Percentiles rank a stretch among this genome's conserved stretches.
Conservation (phyloP, 2,329 filamentous ascomycete species). For the Alternaria burnsii region DNA sequence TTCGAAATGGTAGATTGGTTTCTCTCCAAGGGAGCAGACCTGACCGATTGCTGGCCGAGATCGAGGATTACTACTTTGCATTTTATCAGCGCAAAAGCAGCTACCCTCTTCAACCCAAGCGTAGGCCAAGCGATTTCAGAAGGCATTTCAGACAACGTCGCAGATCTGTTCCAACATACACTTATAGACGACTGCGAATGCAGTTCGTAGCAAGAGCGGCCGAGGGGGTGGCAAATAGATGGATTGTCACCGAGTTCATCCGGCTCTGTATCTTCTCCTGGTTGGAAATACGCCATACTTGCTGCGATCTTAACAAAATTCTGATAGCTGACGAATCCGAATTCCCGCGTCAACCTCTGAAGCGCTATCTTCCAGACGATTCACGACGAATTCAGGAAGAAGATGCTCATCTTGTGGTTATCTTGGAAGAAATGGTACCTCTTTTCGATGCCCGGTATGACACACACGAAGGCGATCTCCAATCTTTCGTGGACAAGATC, state of each 20-base stretch:
- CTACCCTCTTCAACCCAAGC: accelerated
- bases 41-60: neutral
- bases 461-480: neutral
- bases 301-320: neutral
- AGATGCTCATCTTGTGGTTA: neutral
- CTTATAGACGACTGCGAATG: neutral
- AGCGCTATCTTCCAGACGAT: neutral
- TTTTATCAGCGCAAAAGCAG: neutral
- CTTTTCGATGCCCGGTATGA: neutral
- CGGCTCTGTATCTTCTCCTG: neutral
- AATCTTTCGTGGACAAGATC: neutral
- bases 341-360: neutral
- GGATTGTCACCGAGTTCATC: neutral
- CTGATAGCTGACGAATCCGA: neutral
- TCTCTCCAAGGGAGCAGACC: neutral
- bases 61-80: neutral
- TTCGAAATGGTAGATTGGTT: neutral
- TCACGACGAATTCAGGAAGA: neutral
- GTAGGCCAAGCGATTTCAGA: accelerated
- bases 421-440: neutral
- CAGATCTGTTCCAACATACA: neutral
- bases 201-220: neutral
- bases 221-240: neutral
- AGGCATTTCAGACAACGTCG: neutral
- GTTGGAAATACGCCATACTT: neutral